phyloP scores from a whole-genome alignment of 2,329 filamentous ascomycete species.

The Chalara sp. region DNA sequence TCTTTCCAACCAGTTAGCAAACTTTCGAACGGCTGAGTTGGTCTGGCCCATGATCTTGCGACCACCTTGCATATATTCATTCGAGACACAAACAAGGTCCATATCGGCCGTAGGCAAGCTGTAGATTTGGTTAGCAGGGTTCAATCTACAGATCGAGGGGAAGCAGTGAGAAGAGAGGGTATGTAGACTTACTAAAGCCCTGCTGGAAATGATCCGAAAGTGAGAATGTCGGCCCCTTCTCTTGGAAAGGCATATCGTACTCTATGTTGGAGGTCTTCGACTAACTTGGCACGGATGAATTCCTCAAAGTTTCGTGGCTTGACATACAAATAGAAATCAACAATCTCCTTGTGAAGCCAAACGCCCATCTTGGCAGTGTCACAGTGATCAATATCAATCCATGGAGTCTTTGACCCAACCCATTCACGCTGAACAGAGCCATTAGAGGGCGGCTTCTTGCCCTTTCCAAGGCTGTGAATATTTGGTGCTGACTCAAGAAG shows the following conservation, averaged over 20 bases:
- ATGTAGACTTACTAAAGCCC: constrained; percentile 45
- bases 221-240: constrained; percentile 54
- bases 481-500: constrained; percentile 40
- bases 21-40: constrained; percentile 44
- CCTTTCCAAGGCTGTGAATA: constrained; percentile 14
- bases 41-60: constrained; percentile 35
- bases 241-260: constrained; percentile 45
- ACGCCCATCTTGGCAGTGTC: constrained; percentile 44
- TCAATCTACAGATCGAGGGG: background rate
- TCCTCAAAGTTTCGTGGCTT: constrained; percentile 73
- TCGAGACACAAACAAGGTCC: constrained; percentile 77
- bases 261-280: constrained; percentile 58
- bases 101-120: constrained; percentile 74
- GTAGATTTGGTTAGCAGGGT: background rate
- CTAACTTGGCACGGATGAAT: constrained; percentile 62
- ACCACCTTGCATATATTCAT: constrained; percentile 48
- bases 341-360: constrained; percentile 81
- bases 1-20: constrained; percentile 52
- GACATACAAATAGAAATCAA: constrained; percentile 83
- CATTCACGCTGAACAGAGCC: constrained; percentile 36
- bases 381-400: constrained; percentile 52
- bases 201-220: constrained; percentile 93
- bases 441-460: constrained; percentile 11
- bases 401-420: constrained; percentile 46
- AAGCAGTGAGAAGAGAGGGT: background rate